Percentiles rank a stretch among this genome's conserved stretches.
These are phyloP conservation scores for Drechslerella dactyloides DNA, from an alignment of 2,329 filamentous ascomycete species.

Conservation along the genomic window DNA sequence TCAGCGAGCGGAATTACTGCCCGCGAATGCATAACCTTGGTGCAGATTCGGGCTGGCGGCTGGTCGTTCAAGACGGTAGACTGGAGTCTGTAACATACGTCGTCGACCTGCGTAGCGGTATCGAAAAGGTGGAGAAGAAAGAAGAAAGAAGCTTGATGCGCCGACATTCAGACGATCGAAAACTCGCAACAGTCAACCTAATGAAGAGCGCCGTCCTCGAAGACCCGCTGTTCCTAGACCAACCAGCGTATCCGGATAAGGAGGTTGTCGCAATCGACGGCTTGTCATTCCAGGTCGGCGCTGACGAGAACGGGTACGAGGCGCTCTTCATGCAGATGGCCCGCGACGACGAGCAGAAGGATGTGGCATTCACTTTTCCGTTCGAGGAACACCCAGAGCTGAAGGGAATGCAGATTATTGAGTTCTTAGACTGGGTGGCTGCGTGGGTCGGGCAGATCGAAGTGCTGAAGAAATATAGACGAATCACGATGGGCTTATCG, in stretches of 20 bases:
- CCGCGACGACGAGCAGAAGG: slow-evolving; percentile 13
- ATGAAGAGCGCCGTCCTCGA: slow-evolving; percentile 37
- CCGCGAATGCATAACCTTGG: slow-evolving; percentile 42
- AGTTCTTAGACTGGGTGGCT: slow-evolving; percentile 45
- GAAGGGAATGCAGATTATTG: slow-evolving; percentile 40
- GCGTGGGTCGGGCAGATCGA: slow-evolving; percentile 29
- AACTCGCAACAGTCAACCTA: slow-evolving; percentile 26
- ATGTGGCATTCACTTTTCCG: slow-evolving; percentile 28
- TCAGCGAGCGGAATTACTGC: slow-evolving; percentile 40
- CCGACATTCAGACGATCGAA: slow-evolving; percentile 12
- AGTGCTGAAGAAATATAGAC: slow-evolving; percentile 33
- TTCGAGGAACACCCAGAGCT: slow-evolving; percentile 37
- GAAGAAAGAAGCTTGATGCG: slow-evolving; percentile 1
- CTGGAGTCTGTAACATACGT: slow-evolving; percentile 39
- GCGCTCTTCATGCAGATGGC: slow-evolving; percentile 5
- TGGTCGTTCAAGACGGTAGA: slow-evolving; percentile 28
- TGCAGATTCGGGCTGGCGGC: slow-evolving; percentile 27
- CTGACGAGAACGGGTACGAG: slow-evolving; percentile 18
- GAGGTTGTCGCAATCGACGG: slow-evolving; percentile 22
- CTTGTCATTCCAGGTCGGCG: slow-evolving; percentile 30
- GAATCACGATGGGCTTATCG: slow-evolving; percentile 38
- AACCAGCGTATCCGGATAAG: slow-evolving; percentile 13
- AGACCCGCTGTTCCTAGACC: slow-evolving; percentile 28
- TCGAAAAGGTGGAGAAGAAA: background rate
- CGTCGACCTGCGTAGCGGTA: slow-evolving; percentile 21